A percentile compares a stretch with the other conserved stretches of the same genome.
These are phyloP conservation scores for Colletotrichum endophyticum DNA, from an alignment of 2,329 filamentous ascomycete species.

Conservation along the genomic window DNA sequence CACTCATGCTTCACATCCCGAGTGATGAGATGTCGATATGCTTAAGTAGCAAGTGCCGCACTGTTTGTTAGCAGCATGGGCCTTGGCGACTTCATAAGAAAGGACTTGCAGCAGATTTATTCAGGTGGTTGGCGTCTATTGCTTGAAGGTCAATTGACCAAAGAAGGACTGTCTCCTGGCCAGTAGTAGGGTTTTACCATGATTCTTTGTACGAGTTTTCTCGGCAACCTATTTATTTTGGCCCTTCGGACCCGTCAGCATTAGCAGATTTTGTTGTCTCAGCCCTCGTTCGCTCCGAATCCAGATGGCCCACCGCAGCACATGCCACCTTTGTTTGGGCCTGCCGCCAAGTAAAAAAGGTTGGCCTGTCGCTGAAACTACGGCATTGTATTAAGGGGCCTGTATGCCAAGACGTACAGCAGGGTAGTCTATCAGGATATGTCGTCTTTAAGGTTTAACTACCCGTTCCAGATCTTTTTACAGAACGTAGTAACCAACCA, in stretches of 20 bases:
- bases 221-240: background rate
- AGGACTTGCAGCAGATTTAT: too few species aligned
- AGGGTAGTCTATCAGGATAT: background rate
- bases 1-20: background rate
- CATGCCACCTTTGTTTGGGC: background rate
- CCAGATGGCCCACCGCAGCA: background rate
- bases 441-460: background rate
- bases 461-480: background rate
- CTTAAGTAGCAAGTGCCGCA: too few species aligned
- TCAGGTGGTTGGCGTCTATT: too few species aligned
- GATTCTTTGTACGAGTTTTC: background rate
- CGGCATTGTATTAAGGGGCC: background rate
- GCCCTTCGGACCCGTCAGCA: background rate
- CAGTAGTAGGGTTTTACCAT: background rate
- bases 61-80: too few species aligned
- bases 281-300: background rate
- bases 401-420: background rate
- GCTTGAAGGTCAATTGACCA: background rate
- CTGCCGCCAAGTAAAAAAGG: background rate
- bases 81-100: too few species aligned
- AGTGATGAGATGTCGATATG: background rate
- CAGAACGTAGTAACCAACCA: background rate
- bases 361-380: background rate
- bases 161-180: background rate
- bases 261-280: background rate